A percentile compares a stretch with the other conserved stretches of the same genome.
Evolutionary conservation across 139 green algal species (phyloP).

Genomic region (Chlorella sp.): DNA sequence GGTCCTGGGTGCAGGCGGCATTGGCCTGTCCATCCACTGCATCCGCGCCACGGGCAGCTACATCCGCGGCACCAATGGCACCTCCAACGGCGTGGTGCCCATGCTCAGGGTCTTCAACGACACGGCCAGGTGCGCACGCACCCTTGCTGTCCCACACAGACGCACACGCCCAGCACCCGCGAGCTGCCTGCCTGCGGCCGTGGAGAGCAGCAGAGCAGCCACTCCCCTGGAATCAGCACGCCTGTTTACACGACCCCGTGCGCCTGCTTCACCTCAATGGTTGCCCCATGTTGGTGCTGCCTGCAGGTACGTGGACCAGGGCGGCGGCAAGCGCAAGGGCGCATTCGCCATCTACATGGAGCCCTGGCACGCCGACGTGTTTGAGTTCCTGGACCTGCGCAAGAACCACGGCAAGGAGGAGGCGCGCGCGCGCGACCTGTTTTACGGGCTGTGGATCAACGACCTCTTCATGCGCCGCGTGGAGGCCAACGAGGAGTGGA

Average conservation of each 20-base stretch:
- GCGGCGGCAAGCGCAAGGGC: slow-evolving; percentile 97
- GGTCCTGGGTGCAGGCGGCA: slow-evolving; percentile 60
- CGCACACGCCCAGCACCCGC: not conserved
- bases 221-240: no score
- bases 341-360: slow-evolving; percentile 98
- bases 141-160: not conserved
- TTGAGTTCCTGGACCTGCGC: slow-evolving; percentile 93
- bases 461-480: slow-evolving; percentile 96
- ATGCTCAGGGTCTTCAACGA: slow-evolving; percentile 99
- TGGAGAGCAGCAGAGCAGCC: slow-evolving; percentile 1
- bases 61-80: slow-evolving; percentile 98
- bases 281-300: no score
- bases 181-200: slow-evolving; percentile 10
- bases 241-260: no score
- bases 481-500: slow-evolving; percentile 83
- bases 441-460: slow-evolving; percentile 96
- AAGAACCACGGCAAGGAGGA: slow-evolving; percentile 99
- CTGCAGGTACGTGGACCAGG: slow-evolving; percentile 80
- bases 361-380: slow-evolving; percentile 95
- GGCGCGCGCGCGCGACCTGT: slow-evolving; percentile 90
- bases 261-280: no score
- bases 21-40: slow-evolving; percentile 95
- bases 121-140: slow-evolving; percentile 77
- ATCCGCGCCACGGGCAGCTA: slow-evolving; percentile 88
- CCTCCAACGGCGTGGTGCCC: slow-evolving; percentile 96